These are phyloP conservation scores for Trichocladium antarcticum DNA, from an alignment of 495 filamentous ascomycete genomes.

Conservation along the genomic window DNA sequence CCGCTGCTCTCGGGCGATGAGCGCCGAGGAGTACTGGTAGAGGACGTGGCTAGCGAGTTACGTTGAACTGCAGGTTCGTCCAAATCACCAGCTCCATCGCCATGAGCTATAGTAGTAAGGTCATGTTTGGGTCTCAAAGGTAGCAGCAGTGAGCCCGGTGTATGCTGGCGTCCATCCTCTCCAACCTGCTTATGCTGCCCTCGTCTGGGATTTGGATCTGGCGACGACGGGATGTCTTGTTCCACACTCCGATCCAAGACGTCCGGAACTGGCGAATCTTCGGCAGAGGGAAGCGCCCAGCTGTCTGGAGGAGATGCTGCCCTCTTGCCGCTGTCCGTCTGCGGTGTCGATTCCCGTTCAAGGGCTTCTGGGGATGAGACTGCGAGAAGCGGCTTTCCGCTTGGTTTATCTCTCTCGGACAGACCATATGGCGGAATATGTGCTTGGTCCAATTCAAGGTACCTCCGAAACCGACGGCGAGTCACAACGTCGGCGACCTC, in stretches of 20 bases:
- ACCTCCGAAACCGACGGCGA: conserved; percentile 31
- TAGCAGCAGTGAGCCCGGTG: neutral
- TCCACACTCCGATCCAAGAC: neutral
- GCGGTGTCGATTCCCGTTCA: neutral
- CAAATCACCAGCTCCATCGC: neutral
- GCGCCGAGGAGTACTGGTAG: neutral
- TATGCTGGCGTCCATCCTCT: neutral
- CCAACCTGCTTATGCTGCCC: neutral
- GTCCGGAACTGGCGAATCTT: neutral
- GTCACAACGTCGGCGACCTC: conserved; percentile 43
- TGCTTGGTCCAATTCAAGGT: conserved; percentile 19
- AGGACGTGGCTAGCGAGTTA: neutral
- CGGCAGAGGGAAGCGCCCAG: neutral
- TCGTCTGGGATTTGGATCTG: neutral
- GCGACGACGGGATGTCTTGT: neutral
- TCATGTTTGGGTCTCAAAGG: conserved; percentile 1
- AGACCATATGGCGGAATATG: neutral
- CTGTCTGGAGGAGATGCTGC: neutral
- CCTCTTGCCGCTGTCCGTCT: neutral
- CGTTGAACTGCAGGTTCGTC: neutral
- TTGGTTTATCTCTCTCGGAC: too few species aligned
- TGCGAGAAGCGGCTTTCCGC: too few species aligned
- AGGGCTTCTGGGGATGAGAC: too few species aligned
- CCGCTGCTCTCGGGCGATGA: neutral
- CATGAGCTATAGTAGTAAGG: too few species aligned